A percentile compares a stretch with the other conserved stretches of the same genome.
phyloP scores from a whole-genome alignment of 495 filamentous ascomycete genomes.

The Lepidopterella palustris region DNA sequence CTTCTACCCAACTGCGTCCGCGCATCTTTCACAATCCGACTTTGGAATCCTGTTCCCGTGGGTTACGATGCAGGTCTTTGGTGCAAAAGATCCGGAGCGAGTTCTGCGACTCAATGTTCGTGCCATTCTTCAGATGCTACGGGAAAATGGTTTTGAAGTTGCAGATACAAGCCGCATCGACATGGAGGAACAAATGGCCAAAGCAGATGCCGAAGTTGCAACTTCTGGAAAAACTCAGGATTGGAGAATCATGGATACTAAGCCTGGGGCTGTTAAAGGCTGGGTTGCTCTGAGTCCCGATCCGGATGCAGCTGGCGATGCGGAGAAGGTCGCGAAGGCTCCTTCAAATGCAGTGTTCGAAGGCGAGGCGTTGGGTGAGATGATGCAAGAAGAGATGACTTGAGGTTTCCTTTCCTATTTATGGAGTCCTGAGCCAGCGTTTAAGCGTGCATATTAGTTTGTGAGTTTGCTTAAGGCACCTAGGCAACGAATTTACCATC shows the following conservation, averaged over 20 bases:
- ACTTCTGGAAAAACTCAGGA: conserved; percentile 6
- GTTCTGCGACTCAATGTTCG: conserved; percentile 57
- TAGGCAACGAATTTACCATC: no score
- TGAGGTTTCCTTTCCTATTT: not conserved
- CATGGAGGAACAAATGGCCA: conserved; percentile 33
- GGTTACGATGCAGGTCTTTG: conserved; percentile 51
- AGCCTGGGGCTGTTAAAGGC: conserved; percentile 16
- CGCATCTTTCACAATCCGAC: conserved; percentile 69
- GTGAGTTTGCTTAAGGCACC: no score
- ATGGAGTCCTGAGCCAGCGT: not conserved
- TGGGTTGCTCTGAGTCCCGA: conserved; percentile 25
- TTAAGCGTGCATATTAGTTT: not conserved
- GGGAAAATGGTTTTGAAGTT: conserved; percentile 46
- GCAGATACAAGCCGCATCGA: conserved; percentile 46
- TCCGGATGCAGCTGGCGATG: not conserved
- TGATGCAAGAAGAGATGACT: conserved; percentile 3
- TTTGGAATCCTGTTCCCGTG: conserved; percentile 73
- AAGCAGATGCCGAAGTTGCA: not conserved
- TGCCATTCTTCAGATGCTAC: conserved; percentile 55
- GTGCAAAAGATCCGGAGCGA: conserved; percentile 54
- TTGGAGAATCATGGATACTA: conserved; percentile 19
- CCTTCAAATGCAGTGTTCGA: conserved; percentile 25
- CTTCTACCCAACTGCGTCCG: conserved; percentile 56
- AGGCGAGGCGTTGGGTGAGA: conserved; percentile 26
- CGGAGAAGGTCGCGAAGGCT: conserved; percentile 11